Evolutionary conservation across 805 yeast species (phyloP), one percentile per base, ranked within the genome.

Genomic region (Cyberlindnera saturnus): DNA sequence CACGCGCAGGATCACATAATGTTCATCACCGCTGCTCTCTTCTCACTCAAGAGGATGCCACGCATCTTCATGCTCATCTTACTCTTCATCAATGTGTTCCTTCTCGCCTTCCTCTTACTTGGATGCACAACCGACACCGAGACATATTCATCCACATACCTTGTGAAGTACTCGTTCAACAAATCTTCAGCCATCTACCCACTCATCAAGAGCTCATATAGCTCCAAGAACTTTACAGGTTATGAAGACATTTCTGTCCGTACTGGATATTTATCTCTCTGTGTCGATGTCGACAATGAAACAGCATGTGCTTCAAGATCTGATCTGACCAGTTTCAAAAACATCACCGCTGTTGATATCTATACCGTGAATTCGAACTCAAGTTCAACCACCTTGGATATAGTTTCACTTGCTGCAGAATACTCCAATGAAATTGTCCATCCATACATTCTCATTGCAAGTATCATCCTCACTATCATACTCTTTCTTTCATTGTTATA

Each of bases 231-330:
- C 38, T 43, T 61, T 4, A 53, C 70, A 0, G 65, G 64, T 3
- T 53, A 73, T 18, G 61, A 71, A 11, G 55, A 61, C 4, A 64
- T 81, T 58, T 48, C 61, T 5, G 70, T 82, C 4, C 66, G 65
- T 35, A 70, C 78, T 9, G 82, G 83, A 8, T 80, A 79, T 50
- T 51, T 77, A 51, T 79, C 81, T 1, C 60, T 79, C 20, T 82
- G 89, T 56, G 60, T 79, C 5, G 66, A 66, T 6, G 46, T 64
- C 1, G 54, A 58, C 23, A 62, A 61, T 14, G 45, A 53, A 3
- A 44, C 57, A 16, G 57, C 67, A 6, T 77, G 81, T 53, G 47
- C 70, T 3, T 49, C 69, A 1, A 63, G 59, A 39, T 43, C 51
- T 5, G 57, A 64, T 38, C 30, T 63, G 6, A 49, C 57, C 0